Percentiles rank a stretch among this genome's conserved stretches.
Evolutionary conservation across 2,329 filamentous ascomycete species (phyloP).

Genomic region (Phoma sp.): DNA sequence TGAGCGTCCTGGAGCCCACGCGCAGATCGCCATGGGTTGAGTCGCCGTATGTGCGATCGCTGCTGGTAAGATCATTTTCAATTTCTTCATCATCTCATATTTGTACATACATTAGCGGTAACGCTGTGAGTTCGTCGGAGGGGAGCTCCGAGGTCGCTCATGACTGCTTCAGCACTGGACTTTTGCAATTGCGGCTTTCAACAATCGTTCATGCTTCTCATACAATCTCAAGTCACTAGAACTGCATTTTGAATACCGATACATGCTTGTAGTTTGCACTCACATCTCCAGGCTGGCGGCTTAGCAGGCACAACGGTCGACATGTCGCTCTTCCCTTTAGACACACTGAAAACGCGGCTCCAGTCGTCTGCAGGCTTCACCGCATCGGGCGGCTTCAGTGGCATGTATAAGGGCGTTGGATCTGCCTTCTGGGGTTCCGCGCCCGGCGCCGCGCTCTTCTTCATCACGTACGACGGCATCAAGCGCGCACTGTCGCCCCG

Average conservation of each 20-base stretch:
- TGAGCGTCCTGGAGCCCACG: constrained; percentile 40
- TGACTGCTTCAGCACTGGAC: background rate
- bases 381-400: constrained; percentile 82
- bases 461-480: constrained; percentile 86
- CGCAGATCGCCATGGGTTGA: constrained; percentile 47
- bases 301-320: constrained; percentile 95
- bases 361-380: constrained; percentile 82
- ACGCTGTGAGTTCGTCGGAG: background rate
- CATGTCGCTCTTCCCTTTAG: constrained; percentile 94
- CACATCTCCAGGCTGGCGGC: constrained; percentile 70
- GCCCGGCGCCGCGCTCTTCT: constrained; percentile 94
- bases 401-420: constrained; percentile 92
- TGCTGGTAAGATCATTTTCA: constrained; percentile 47
- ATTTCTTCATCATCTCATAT: background rate
- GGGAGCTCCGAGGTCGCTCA: constrained; percentile 5
- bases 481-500: constrained; percentile 50
- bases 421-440: constrained; percentile 89
- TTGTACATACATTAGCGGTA: background rate
- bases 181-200: background rate
- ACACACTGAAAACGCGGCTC: constrained; percentile 97
- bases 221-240: too few relatives aligned
- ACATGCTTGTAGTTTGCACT: too few relatives aligned
- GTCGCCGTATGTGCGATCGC: constrained; percentile 56
- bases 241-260: too few relatives aligned
- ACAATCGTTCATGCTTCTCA: too few relatives aligned